A percentile compares a stretch with the other conserved stretches of the same genome.
phyloP scores from a whole-genome alignment of 371 early-diverging fungal species.

The Zychaea mexicana region DNA sequence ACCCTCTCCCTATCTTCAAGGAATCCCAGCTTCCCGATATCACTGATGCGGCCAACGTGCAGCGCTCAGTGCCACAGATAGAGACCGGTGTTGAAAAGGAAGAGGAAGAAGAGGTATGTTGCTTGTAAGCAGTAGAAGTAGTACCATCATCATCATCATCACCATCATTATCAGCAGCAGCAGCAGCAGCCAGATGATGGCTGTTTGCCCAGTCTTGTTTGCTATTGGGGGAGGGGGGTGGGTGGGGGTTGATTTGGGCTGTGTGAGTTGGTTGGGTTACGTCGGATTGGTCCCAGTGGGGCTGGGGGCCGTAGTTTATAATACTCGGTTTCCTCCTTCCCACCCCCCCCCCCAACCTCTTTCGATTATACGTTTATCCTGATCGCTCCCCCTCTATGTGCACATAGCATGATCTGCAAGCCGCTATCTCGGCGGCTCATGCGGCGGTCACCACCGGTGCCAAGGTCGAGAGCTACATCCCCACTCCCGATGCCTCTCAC shows the following conservation, averaged over 20 bases:
- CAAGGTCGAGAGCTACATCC: constrained; percentile 74
- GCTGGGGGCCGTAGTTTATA: constrained; percentile 5
- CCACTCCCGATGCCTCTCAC: constrained; percentile 92
- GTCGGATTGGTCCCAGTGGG: too few relatives aligned
- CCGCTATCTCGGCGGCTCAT: constrained; percentile 81
- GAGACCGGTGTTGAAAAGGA: constrained; percentile 78
- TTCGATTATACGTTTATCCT: constrained; percentile 6
- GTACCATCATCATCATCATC: too few relatives aligned
- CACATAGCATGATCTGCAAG: constrained; percentile 84
- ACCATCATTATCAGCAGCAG: too few relatives aligned
- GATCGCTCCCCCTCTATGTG: not conserved
- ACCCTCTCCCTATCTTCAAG: constrained; percentile 79
- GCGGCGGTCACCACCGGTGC: constrained; percentile 69
- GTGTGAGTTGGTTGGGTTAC: not conserved
- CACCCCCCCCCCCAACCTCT: too few relatives aligned
- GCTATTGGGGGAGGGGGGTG: not conserved
- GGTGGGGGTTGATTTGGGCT: not conserved
- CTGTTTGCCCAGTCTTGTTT: constrained; percentile 11
- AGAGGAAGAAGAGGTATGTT: constrained; percentile 69
- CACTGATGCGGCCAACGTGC: constrained; percentile 73
- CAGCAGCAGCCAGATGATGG: too few relatives aligned
- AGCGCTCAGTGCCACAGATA: constrained; percentile 71
- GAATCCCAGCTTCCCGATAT: constrained; percentile 86
- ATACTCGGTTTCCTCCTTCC: not conserved
- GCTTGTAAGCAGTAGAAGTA: too few relatives aligned